Evolutionary conservation across 1,284 basidiomycete species (phyloP).

Genomic region (Phylloboletellus chloephorus): DNA sequence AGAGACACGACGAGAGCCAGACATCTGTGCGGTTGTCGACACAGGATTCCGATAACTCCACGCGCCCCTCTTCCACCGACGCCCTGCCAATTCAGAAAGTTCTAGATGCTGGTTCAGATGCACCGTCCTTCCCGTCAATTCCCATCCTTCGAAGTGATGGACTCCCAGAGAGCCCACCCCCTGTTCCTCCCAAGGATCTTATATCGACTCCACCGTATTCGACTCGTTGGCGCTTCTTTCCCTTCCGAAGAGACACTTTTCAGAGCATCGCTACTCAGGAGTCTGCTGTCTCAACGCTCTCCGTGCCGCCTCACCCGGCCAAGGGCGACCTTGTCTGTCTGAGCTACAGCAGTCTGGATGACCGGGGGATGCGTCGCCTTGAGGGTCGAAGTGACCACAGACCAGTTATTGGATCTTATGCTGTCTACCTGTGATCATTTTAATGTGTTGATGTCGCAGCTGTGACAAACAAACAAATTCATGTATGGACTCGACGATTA

Average conservation of each 20-base stretch:
- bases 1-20: conserved; percentile 4
- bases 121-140: conserved; percentile 7
- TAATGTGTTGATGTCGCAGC: no score
- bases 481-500: conserved; percentile 10
- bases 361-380: conserved; percentile 65
- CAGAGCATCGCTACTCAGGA: conserved; percentile 29
- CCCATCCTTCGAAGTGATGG: conserved; percentile 15
- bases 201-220: conserved; percentile 25
- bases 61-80: conserved; percentile 17
- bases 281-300: conserved; percentile 21
- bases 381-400: conserved; percentile 77
- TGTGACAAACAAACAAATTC: no score
- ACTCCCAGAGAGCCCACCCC: conserved; percentile 19
- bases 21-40: conserved; percentile 11
- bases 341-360: conserved; percentile 68
- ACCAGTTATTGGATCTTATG: conserved; percentile 73
- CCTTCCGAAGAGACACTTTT: conserved; percentile 40
- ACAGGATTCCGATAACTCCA: conserved; percentile 17
- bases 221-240: conserved; percentile 57
- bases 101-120: conserved; percentile 8
- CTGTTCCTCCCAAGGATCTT: conserved; percentile 31
- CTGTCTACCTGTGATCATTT: conserved; percentile 46
- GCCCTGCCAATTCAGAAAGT: conserved; percentile 3
- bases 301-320: conserved; percentile 30
- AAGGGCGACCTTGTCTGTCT: conserved; percentile 67